phyloP scores from a whole-genome alignment of 2,329 filamentous ascomycete genomes.

The Fusarium sp. region DNA sequence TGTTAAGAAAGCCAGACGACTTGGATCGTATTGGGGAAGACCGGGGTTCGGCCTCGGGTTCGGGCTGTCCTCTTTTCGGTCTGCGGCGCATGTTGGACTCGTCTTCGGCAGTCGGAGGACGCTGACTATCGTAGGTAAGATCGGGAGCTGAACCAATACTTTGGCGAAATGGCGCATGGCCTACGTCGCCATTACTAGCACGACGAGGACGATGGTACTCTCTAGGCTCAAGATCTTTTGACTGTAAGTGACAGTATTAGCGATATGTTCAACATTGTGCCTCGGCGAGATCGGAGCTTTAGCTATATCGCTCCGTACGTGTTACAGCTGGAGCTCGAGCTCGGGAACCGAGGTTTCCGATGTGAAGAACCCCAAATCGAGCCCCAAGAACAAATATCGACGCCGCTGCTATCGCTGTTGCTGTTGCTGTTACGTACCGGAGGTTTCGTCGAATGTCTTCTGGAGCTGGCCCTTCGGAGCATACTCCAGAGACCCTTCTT shows the following conservation, averaged over 20 bases:
- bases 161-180: slow-evolving; percentile 16
- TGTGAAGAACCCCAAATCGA: neutral
- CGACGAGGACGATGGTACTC: slow-evolving; percentile 35
- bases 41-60: slow-evolving; percentile 36
- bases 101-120: slow-evolving; percentile 30
- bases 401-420: neutral
- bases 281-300: slow-evolving; percentile 18
- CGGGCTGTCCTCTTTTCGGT: slow-evolving; percentile 52
- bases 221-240: slow-evolving; percentile 27
- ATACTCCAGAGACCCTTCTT: slow-evolving; percentile 60
- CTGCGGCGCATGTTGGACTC: slow-evolving; percentile 50
- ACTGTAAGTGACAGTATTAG: slow-evolving; percentile 18
- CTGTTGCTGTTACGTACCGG: slow-evolving; percentile 30
- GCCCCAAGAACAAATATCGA: neutral
- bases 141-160: slow-evolving; percentile 52
- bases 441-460: slow-evolving; percentile 32
- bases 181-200: slow-evolving; percentile 28
- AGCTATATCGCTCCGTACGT: slow-evolving; percentile 21
- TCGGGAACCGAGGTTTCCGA: neutral
- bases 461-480: slow-evolving; percentile 58
- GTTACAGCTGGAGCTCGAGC: slow-evolving; percentile 16
- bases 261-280: neutral
- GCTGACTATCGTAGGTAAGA: slow-evolving; percentile 29
- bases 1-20: slow-evolving; percentile 26
- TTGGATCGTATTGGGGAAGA: slow-evolving; percentile 27